Evolutionary conservation across 306 rosid genomes (phyloP).

Genomic region (Rosa rugosa): DNA sequence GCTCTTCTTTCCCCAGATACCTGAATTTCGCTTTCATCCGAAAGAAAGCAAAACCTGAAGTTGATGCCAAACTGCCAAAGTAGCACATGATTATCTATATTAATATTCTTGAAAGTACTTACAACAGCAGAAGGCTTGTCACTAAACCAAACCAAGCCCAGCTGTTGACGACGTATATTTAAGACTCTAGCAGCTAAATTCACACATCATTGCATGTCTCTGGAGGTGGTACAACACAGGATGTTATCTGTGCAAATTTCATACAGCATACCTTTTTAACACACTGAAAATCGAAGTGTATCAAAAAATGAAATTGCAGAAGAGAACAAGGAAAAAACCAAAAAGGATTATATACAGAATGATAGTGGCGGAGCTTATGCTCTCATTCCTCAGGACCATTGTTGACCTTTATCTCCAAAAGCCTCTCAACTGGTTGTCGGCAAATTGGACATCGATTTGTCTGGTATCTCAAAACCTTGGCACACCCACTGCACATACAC

Average conservation of each 20-base stretch:
- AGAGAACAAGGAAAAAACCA: conserved; percentile 15
- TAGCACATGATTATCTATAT: neutral
- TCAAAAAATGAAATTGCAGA: conserved; percentile 11
- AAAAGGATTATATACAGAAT: conserved; percentile 23
- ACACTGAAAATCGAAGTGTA: neutral
- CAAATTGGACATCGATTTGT: conserved; percentile 94
- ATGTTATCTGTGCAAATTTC: conserved; percentile 22
- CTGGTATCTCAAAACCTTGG: conserved; percentile 86
- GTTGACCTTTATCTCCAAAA: conserved; percentile 84
- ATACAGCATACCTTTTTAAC: conserved; percentile 1
- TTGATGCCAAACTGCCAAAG: neutral
- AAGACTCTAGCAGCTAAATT: conserved; percentile 20
- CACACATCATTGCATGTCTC: conserved; percentile 28
- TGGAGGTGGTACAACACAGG: conserved; percentile 37
- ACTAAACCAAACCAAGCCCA: neutral
- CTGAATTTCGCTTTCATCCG: neutral
- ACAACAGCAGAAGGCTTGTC: neutral
- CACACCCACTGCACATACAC: conserved; percentile 97
- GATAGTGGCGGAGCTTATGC: conserved; percentile 12
- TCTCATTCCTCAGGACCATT: conserved; percentile 58
- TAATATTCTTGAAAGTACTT: neutral
- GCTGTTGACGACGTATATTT: conserved; percentile 1
- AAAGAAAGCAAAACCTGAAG: neutral
- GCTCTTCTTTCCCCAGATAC: neutral
- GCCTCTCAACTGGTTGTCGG: conserved; percentile 97